Base-by-base conservation (phyloP, 768 basidiomycete genomes). In the Tulasnella calospora region DNA sequence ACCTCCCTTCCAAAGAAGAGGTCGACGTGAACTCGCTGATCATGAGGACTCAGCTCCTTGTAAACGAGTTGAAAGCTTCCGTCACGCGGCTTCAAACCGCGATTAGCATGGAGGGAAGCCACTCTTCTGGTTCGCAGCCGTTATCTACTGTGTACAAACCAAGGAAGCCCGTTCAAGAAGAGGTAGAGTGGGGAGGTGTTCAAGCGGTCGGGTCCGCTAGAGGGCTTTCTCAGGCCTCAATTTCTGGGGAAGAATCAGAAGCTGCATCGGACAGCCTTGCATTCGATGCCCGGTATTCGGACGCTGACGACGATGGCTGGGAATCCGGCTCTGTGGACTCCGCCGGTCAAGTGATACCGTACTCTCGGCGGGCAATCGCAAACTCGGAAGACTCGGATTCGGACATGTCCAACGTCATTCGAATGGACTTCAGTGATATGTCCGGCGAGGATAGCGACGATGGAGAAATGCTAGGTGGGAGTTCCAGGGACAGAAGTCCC, bases 11-110 rank as follows among this genome's bases (percentile, higher is more conserved):
- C 33, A 87, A 89, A 30, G 77, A 80, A 3, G 81, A 84, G 36
- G 88, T 87, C 2, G 93, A 92, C 84, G 88, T 92, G 0, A 91
- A 92, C 81, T 90, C 88, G 79, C 89, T 92, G 47, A 84, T 97
- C 12, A 86, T 92, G 57, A 95, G 94, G 82, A 92, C 92, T 5
- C 95, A 93, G 82, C 83, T 87, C n/a, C 85, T 95, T 15, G 90
- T 93, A 1, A 85, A 86, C 2, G 89, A 89, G 80, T 86, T 94
- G 1, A 84, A 85, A 9, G 82, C 83, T 33, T 87, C 89, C 19
- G 82, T 95, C 1, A 86, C 86, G 13, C 85, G 86, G 72, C 83
- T 95, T 7, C 86, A 85, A 78, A 81, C 84, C 21, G 80, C 89
- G 40, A 78, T 90, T 72, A 13, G 80, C 78, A 36, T 73, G 78